Percentiles rank a stretch among this genome's conserved stretches.
Evolutionary conservation across 768 basidiomycete species (phyloP).

Genomic region (Termitomyces sp.): DNA sequence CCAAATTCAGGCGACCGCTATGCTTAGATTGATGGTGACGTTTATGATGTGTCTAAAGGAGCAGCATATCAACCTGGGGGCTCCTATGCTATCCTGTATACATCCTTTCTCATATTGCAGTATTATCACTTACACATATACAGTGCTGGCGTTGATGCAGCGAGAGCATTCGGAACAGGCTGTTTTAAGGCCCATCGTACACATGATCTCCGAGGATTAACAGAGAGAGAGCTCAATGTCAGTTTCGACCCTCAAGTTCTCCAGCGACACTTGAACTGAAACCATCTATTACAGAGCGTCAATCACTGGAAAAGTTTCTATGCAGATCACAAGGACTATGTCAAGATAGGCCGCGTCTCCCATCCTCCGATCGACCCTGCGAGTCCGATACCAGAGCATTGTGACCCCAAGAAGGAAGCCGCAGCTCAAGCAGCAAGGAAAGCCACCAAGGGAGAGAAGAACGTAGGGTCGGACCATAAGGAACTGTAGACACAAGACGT

Average conservation of each 20-base stretch:
- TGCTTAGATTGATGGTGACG: conserved; percentile 79
- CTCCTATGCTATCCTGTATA: conserved; percentile 68
- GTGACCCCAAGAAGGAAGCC: conserved; percentile 54
- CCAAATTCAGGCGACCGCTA: background rate
- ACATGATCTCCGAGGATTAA: conserved; percentile 83
- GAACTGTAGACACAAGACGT: conserved; percentile 25
- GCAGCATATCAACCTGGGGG: conserved; percentile 86
- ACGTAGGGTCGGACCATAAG: conserved; percentile 21
- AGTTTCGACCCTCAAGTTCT: conserved; percentile 16
- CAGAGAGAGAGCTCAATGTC: conserved; percentile 65
- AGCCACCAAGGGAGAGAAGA: conserved; percentile 17
- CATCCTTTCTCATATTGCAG: conserved; percentile 10
- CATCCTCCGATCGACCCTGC: conserved; percentile 74
- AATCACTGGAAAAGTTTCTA: conserved; percentile 92
- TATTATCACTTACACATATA: conserved; percentile 12
- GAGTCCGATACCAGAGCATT: conserved; percentile 70
- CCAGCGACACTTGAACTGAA: background rate
- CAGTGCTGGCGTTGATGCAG: conserved; percentile 84
- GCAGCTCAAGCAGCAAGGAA: conserved; percentile 25
- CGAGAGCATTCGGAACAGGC: conserved; percentile 87
- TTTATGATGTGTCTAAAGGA: conserved; percentile 86
- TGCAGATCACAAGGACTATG: conserved; percentile 71
- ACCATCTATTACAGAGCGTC: conserved; percentile 45
- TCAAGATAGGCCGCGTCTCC: conserved; percentile 67
- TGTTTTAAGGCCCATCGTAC: conserved; percentile 90